Evolutionary conservation across 768 basidiomycete species (phyloP), one percentile per base, ranked within the genome.

Genomic region (Boletellus ananiceps): DNA sequence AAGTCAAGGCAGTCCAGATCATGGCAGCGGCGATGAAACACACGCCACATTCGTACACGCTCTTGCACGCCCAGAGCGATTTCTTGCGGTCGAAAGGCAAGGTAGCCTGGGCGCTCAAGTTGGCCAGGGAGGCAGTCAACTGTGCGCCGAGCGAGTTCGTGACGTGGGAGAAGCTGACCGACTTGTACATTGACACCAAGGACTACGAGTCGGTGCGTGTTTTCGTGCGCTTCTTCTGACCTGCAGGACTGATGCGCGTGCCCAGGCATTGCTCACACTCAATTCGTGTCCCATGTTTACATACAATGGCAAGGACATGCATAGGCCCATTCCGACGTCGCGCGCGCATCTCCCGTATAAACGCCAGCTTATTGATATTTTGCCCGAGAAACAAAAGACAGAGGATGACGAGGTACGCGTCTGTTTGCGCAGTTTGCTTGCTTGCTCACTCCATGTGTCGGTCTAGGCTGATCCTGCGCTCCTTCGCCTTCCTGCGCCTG

Each of bases 251-350:
- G 37, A 44, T 19, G 23, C 25, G 12, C 12, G 1, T 13, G 8
- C 23, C 23, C 40, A 76, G 76, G 93, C 93, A 0, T 74, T 98
- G 13, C 74, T 97, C 36, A 96, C 95, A 1, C 81, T 97, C 42
- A 97, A 97, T 64, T 97, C 94, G n/a, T 97, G 96, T 71, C 94
- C 95, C 2, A 98, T 99, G 96, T 99, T 99, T 71, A 98, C 96
- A 8, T 98, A 89, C 72, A 96, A 96, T 62, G 95, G 96, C 38
- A 84, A 94, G 18, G 96, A 99, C 66, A 76, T 85, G 3, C 96
- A 99, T 64, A 81, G 93, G 4, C 82, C 79, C 65, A 81, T 97
- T 9, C 75, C 86, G 1, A 83, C 93, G 15, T 74, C 85, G 1
- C 82, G 84, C 51, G 78, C 93, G 6, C 91, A 94, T 66, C 75